Base-by-base conservation (phyloP, 2,329 filamentous ascomycete species). In the Talaromyces marneffei region DNA sequence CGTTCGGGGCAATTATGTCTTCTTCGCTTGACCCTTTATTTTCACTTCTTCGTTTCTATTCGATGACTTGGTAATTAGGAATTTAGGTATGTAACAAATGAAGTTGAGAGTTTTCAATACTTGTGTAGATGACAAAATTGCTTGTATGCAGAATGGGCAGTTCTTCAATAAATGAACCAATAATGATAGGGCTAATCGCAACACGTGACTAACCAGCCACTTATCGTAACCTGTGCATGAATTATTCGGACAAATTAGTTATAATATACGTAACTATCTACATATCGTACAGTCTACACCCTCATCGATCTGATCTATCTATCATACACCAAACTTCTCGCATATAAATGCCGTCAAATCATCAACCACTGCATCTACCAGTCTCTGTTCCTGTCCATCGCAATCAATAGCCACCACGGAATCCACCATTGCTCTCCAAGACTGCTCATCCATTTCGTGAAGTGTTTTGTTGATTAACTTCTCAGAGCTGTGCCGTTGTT, bases 381-480 rank as follows among this genome's bases (percentile, higher is more conserved):
- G 56, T 16, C 53, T 20, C 18, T 55, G 29, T 14, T 39, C 39
- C 31, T 54, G 48, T 1, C 35, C 33, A 14, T 57, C 59, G 25
- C 31, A 39, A 20, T 58, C 54, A 14, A 48, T 37, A n/a, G 46
- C 33, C 18, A 57, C 20, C 20, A 63, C 4, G 6, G 54, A 46
- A 14, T 42, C 33, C 3, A 61, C 14, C 14, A 60, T 55, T 27
- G 20, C 9, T 39, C 53, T 54, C 73, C 73, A 76, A 14, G 70
- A 66, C 14, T 62, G 46, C 29, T 65, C 56, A 12, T 68, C 64
- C 20, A 85, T 77, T 55, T 84, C 79, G 59, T 84, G 82, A 18
- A 85, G 64, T 18, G 77, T 78, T 48, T 72, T 74, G 23, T 74
- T 77, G 29, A 70, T 73, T 57, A 75, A 68, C 42, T 61, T 63